Evolutionary conservation across 2,329 filamentous ascomycete species (phyloP).

Genomic region (Fusarium zealandicum): DNA sequence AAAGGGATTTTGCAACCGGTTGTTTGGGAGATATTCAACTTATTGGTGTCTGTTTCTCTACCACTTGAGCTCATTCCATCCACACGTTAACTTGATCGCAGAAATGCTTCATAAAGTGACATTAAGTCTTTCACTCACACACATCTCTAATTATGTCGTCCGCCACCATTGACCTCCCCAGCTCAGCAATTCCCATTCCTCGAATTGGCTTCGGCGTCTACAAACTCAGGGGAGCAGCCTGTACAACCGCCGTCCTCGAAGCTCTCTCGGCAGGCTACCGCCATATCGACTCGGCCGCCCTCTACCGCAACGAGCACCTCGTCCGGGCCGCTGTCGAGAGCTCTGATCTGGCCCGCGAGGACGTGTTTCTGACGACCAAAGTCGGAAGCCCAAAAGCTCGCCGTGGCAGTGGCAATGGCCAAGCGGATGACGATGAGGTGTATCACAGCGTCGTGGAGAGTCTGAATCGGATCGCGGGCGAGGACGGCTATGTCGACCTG

Average conservation of each 20-base stretch:
- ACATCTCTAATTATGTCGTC: too few relatives aligned
- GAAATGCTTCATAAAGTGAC: too few relatives aligned
- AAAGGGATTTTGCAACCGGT: too few relatives aligned
- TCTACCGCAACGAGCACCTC: slow-evolving; percentile 72
- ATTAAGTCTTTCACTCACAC: too few relatives aligned
- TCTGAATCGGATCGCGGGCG: slow-evolving; percentile 65
- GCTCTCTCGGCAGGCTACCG: slow-evolving; percentile 67
- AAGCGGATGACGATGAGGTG: slow-evolving; percentile 56
- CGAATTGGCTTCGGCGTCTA: slow-evolving; percentile 77
- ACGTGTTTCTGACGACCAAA: slow-evolving; percentile 77
- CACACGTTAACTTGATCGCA: too few relatives aligned
- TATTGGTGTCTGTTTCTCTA: too few relatives aligned
- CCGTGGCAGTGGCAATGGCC: neutral
- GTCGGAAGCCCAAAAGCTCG: slow-evolving; percentile 57
- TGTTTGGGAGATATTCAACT: too few relatives aligned
- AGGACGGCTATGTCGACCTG: slow-evolving; percentile 72
- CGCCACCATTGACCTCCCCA: slow-evolving; percentile 23
- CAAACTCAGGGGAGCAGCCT: slow-evolving; percentile 61
- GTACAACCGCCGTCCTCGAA: slow-evolving; percentile 63
- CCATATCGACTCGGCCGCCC: slow-evolving; percentile 69
- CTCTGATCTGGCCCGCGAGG: slow-evolving; percentile 61
- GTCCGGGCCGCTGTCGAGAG: slow-evolving; percentile 69
- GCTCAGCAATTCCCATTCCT: slow-evolving; percentile 57
- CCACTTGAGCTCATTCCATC: too few relatives aligned
- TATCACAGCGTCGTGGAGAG: slow-evolving; percentile 68